Evolutionary conservation across 345 rosid species (phyloP), one percentile per base, ranked within the genome.

Genomic region (Passiflora organensis): DNA sequence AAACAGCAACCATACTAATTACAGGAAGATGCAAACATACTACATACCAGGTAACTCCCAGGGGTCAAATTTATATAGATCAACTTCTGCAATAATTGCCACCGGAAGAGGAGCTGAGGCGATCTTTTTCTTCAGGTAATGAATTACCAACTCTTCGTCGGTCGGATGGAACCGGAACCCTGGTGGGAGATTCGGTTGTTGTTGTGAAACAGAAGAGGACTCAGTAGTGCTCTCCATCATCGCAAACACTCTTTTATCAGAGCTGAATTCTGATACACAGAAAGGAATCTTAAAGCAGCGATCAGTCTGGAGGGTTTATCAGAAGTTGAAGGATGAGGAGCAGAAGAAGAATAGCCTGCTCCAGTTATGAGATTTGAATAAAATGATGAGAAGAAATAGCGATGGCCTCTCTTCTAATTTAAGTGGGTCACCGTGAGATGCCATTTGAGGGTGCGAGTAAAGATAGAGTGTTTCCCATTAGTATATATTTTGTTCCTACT

Each of bases 151-250:
- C 49, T 69, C 73, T 48, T 69, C 73, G 24, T 69, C 73, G 1
- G 73, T 69, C 6, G 73, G 73, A 34, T 69, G 73, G 59, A 69
- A 69, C 20, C 73, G 55, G 56, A 69, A 69, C 2, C 73, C 73
- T 1, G 73, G 73, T 0, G 73, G 73, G 10, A 69, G 73, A 39
- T 58, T 69, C n/a, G 73, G 73, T 19, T 69, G 64, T 19, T 69
- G 64, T 5, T 63, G 68, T 5, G 64, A 28, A 25, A 60, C 57
- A 42, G 69, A n/a, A 0, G 73, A 69, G 1, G 73, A 69, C 22
- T 69, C 73, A 3, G n/a, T n/a, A n/a, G 61, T 58, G 65, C 73
- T 69, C 17, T 69, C 69, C 73, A 69, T 69, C 34, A 13, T 0
- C 17, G 18, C 10, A 55, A 39, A 6, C 12, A 17, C 12, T 10